phyloP scores from a whole-genome alignment of 345 rosid species.

The Anastatica hierochuntica region DNA sequence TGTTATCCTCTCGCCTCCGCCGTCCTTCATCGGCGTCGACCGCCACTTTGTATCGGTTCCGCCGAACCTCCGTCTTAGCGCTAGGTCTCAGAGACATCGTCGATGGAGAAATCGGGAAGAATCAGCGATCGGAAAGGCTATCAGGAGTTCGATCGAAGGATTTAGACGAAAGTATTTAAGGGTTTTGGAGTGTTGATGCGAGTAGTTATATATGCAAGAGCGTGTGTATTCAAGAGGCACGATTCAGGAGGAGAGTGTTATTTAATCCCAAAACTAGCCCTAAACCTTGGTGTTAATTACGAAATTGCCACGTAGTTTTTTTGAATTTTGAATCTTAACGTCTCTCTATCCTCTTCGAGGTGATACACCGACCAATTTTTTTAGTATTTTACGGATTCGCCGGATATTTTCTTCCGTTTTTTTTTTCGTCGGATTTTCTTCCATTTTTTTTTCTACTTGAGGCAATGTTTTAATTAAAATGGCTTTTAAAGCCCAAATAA shows the following conservation, averaged over 20 bases:
- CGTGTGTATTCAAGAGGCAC: slow-evolving; percentile 14
- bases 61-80: slow-evolving; percentile 64
- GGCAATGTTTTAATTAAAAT: background rate
- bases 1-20: slow-evolving; percentile 77
- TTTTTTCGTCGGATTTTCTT: no score
- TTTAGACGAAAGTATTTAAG: background rate
- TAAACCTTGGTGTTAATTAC: background rate
- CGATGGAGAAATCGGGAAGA: slow-evolving; percentile 11
- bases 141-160: slow-evolving; percentile 3
- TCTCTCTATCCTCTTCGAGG: slow-evolving; percentile 11
- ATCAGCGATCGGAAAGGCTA: background rate
- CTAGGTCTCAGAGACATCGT: slow-evolving; percentile 80
- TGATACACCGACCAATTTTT: slow-evolving; percentile 4
- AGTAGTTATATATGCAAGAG: slow-evolving; percentile 10
- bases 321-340: slow-evolving; percentile 27
- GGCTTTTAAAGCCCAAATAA: slow-evolving; percentile 2
- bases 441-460: no score
- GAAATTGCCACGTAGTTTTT: background rate
- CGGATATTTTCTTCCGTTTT: background rate
- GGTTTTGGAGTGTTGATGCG: slow-evolving; percentile 16
- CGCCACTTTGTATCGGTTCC: slow-evolving; percentile 70
- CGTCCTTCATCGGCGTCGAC: slow-evolving; percentile 84
- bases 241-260: no score
- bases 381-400: slow-evolving; percentile 10
- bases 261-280: slow-evolving; percentile 4